Evolutionary conservation across 2,329 filamentous ascomycete genomes (phyloP).

Genomic region (Clarireedia hainanense): DNA sequence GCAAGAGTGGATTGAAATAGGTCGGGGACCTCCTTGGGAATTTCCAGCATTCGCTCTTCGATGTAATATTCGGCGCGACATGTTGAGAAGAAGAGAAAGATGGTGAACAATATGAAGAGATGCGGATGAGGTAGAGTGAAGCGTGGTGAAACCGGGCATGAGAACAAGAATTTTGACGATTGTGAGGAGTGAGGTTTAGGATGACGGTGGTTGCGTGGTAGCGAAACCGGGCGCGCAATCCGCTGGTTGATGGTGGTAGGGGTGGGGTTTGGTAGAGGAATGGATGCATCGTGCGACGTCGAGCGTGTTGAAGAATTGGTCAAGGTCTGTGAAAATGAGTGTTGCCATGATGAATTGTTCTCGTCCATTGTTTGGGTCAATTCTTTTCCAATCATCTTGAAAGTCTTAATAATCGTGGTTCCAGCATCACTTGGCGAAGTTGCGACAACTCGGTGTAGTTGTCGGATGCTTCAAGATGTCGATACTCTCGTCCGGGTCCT

Average conservation of each 20-base stretch:
- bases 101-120: slow-evolving; percentile 18
- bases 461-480: background rate
- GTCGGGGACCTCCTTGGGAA: slow-evolving; percentile 10
- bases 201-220: background rate
- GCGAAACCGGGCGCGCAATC: background rate
- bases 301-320: background rate
- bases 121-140: slow-evolving; percentile 9
- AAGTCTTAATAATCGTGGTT: slow-evolving; percentile 21
- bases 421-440: slow-evolving; percentile 22
- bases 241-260: background rate
- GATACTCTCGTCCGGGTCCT: background rate
- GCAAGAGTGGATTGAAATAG: slow-evolving; percentile 20
- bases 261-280: background rate
- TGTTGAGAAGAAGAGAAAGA: slow-evolving; percentile 19
- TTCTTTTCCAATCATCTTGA: background rate
- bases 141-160: slow-evolving; percentile 9
- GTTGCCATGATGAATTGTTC: background rate
- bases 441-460: background rate
- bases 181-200: background rate
- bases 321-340: background rate
- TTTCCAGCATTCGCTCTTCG: slow-evolving; percentile 24
- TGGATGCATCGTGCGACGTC: slow-evolving; percentile 1
- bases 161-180: slow-evolving; percentile 10
- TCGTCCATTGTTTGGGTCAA: background rate
- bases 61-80: slow-evolving; percentile 17